phyloP scores from a whole-genome alignment of 768 basidiomycete species.

The Suillus clintonianus region DNA sequence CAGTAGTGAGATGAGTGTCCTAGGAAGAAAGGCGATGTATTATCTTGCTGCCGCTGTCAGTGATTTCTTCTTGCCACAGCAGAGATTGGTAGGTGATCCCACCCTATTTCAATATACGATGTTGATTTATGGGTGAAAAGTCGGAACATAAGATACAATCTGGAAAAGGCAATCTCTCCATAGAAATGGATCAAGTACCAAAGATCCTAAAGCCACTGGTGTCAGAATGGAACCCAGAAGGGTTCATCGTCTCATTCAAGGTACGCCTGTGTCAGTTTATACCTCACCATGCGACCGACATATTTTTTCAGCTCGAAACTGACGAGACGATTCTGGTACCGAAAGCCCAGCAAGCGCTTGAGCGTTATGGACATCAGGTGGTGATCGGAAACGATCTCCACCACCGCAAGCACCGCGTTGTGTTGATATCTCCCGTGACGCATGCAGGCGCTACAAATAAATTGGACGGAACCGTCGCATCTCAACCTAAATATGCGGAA shows the following conservation, averaged over 20 bases:
- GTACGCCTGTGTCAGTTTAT: constrained; percentile 39
- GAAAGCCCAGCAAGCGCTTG: constrained; percentile 84
- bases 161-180: constrained; percentile 86
- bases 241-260: constrained; percentile 97
- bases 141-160: constrained; percentile 99
- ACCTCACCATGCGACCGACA: not conserved
- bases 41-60: constrained; percentile 98
- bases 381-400: constrained; percentile 98
- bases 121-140: constrained; percentile 41
- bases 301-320: constrained; percentile 78
- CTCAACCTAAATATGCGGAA: constrained; percentile 44
- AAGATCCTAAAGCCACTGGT: constrained; percentile 94
- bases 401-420: constrained; percentile 87
- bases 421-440: constrained; percentile 70
- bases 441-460: constrained; percentile 10
- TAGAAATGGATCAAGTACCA: constrained; percentile 99
- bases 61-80: constrained; percentile 94
- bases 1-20: constrained; percentile 70
- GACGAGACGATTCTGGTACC: constrained; percentile 82
- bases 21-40: constrained; percentile 81
- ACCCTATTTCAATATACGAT: not conserved
- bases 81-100: constrained; percentile 74
- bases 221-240: constrained; percentile 88
- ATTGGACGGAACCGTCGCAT: constrained; percentile 18
- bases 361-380: constrained; percentile 95